Evolutionary conservation across 257 asterid genomes (phyloP), one percentile per base, ranked within the genome.

Genomic region (Euphrasia confusa): DNA sequence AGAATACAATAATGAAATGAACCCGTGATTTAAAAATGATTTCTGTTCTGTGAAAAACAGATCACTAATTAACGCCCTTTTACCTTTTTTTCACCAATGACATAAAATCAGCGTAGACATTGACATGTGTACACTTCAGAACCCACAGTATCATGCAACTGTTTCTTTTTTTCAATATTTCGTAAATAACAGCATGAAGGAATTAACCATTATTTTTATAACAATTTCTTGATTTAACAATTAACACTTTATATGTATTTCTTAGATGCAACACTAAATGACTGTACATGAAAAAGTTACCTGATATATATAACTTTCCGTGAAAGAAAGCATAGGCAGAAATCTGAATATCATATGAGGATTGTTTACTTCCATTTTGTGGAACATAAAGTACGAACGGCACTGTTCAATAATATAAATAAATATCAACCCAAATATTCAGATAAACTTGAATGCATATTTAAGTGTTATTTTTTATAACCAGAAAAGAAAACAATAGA

Each of bases 271-370:
- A 53, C 30, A 21, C 52, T 53, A 47, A 7, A 1, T 47, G 65
- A 54, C 24, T 9, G 24, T 26, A n/a, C 21, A 64, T 68, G 67
- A 68, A 35, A 62, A 57, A 33, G 2, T 58, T 54, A 89, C 97
- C 96, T 93, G 96, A 79, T 93, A 93, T 52, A 93, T 87, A 72
- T 73, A 93, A 74, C 99, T 87, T 74, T 89, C 99, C 33, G 91
- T 77, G 68, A 93, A 89, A 5, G 96, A 85, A 65, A 93, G 96
- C 64, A 93, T 65, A 6, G 99, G 99, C 18, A 93, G 81, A 81
- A 80, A 79, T 76, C 71, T 82, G 83, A 89, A 89, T 55, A 89
- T 72, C 40, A 79, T 74, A 32, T 67, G 82, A 0, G 90, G 90
- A 68, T 81, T 77, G 60, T 79, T 80, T 37, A 71, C 77, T 61